phyloP scores from a whole-genome alignment of 306 rosid species.

The Cicer arietinum region DNA sequence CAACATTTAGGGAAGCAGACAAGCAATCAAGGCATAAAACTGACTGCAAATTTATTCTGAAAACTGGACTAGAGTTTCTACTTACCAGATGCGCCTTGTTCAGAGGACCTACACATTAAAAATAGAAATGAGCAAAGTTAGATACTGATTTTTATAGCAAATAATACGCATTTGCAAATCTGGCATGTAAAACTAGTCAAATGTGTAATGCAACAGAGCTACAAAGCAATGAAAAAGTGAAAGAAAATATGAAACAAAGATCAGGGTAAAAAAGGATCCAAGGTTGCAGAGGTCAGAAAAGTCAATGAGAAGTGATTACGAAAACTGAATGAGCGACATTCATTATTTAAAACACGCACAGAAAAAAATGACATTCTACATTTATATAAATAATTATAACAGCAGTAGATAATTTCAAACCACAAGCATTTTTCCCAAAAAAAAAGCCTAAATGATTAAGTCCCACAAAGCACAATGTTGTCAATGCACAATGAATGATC shows the following conservation, averaged over 20 bases:
- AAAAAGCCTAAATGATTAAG: conserved; percentile 29
- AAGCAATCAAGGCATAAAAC: conserved; percentile 35
- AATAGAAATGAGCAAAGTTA: conserved; percentile 42
- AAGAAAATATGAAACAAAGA: conserved; percentile 2
- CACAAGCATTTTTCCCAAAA: conserved; percentile 17
- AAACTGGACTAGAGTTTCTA: conserved; percentile 40
- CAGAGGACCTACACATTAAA: conserved; percentile 62
- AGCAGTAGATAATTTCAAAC: conserved; percentile 2
- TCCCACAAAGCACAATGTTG: conserved; percentile 25
- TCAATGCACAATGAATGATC: conserved; percentile 35
- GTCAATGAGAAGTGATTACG: conserved; percentile 4
- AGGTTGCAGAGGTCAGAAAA: conserved; percentile 3
- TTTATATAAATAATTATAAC: conserved; percentile 10
- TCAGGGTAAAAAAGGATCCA: neutral
- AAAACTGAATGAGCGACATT: conserved; percentile 33
- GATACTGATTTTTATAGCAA: conserved; percentile 13
- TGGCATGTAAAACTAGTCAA: conserved; percentile 7
- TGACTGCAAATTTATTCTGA: conserved; percentile 14
- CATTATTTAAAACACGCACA: neutral
- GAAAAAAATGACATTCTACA: neutral
- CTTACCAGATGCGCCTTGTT: conserved; percentile 82
- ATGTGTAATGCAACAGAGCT: conserved; percentile 28
- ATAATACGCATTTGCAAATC: conserved; percentile 20
- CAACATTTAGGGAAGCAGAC: neutral
- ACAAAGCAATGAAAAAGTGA: conserved; percentile 14